Percentiles rank a stretch among this genome's conserved stretches.
These are phyloP conservation scores for Favolaschia claudopus DNA, from an alignment of 768 basidiomycete genomes.

Conservation along the genomic window DNA sequence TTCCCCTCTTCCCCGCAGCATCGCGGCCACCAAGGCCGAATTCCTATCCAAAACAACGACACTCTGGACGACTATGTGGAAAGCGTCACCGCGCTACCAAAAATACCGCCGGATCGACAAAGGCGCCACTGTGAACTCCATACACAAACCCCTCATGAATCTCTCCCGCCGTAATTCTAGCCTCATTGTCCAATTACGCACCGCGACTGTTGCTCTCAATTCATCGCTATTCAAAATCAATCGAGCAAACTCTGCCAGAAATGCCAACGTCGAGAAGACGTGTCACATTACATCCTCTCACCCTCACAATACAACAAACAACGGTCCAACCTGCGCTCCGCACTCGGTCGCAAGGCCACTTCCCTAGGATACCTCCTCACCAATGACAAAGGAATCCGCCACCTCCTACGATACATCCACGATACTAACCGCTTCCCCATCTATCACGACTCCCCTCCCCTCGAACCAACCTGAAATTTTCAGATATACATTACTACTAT, in stretches of 20 bases:
- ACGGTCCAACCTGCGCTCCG: background rate
- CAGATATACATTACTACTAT: too few relatives aligned
- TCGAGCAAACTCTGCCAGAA: background rate
- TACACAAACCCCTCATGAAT: slow-evolving; percentile 4
- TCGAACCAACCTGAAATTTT: too few relatives aligned
- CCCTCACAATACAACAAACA: slow-evolving; percentile 14
- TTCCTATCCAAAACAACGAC: background rate
- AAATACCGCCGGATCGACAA: background rate
- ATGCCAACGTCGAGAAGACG: slow-evolving; percentile 6
- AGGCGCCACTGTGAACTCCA: background rate
- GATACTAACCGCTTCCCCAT: slow-evolving; percentile 2
- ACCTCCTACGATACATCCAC: slow-evolving; percentile 7
- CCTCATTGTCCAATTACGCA: background rate
- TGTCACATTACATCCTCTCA: slow-evolving; percentile 22
- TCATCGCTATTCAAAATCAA: background rate
- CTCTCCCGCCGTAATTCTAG: background rate
- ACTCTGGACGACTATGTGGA: background rate
- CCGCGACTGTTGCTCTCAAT: background rate
- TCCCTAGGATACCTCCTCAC: slow-evolving; percentile 11
- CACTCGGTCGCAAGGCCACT: slow-evolving; percentile 6
- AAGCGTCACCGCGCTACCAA: background rate
- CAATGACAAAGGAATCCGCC: background rate
- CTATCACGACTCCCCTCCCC: background rate
- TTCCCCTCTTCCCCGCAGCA: background rate
- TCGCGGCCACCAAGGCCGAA: background rate